phyloP scores from a whole-genome alignment of 371 early-diverging fungal genomes.

The Rhizopus microsporus region DNA sequence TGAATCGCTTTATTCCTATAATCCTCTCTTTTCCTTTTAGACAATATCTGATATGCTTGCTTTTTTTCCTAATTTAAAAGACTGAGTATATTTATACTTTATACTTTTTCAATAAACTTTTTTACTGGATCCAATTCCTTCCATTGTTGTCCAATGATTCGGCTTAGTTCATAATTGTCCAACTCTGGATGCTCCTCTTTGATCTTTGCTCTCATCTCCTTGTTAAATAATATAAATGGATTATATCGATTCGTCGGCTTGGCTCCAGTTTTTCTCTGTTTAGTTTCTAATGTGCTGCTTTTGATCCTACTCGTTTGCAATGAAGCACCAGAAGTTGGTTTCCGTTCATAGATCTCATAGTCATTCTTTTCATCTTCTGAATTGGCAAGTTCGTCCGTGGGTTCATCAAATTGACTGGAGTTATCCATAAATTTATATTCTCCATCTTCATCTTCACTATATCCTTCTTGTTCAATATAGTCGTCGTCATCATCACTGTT shows the following conservation, averaged over 20 bases:
- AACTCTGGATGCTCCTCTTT: constrained; percentile 7
- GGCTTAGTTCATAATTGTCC: constrained; percentile 13
- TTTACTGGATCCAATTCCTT: constrained; percentile 17
- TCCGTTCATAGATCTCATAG: too few species aligned
- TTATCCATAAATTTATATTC: background rate
- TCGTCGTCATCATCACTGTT: constrained; percentile 1
- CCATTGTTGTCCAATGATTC: constrained; percentile 15
- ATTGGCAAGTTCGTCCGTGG: background rate
- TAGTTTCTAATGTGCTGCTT: too few species aligned
- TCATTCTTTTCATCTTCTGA: background rate
- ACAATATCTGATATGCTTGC: constrained; percentile 6
- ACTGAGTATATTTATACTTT: background rate
- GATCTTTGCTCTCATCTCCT: constrained; percentile 11
- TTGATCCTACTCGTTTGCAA: too few species aligned
- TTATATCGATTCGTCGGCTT: constrained; percentile 23
- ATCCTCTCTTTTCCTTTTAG: constrained; percentile 9
- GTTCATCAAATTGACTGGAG: background rate
- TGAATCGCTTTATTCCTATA: background rate
- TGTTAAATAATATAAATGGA: constrained; percentile 27
- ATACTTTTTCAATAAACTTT: background rate
- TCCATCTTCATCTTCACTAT: background rate
- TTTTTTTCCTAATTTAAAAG: constrained; percentile 10
- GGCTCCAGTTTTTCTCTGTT: background rate
- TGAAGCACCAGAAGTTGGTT: too few species aligned
- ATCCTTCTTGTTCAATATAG: background rate